Conservation (phyloP, 306 rosid species). For the Luffa acutangula region DNA sequence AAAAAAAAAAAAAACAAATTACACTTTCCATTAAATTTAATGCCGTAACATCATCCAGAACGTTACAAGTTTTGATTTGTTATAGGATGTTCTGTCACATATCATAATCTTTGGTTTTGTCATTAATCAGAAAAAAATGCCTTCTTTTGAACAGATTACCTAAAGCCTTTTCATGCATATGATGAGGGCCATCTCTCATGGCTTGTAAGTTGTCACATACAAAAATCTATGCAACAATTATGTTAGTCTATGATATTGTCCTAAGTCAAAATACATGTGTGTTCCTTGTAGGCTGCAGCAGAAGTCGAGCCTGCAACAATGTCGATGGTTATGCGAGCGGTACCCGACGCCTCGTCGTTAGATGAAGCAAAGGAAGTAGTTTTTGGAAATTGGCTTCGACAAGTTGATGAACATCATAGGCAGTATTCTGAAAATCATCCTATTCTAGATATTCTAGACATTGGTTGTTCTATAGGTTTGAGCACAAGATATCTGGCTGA, state of each 20-base stretch:
- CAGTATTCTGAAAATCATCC: constrained; percentile 29
- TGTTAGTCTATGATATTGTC: too few relatives aligned
- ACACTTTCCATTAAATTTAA: background rate
- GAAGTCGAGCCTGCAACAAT: constrained; percentile 61
- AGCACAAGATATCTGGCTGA: constrained; percentile 45
- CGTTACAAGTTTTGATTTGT: background rate
- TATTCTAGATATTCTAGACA: constrained; percentile 37
- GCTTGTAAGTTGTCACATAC: constrained; percentile 24
- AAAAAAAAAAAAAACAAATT: too few relatives aligned
- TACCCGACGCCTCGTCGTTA: constrained; percentile 32
- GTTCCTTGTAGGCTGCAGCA: constrained; percentile 49
- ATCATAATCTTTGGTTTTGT: background rate
- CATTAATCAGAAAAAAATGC: background rate
- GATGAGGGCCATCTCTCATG: constrained; percentile 67
- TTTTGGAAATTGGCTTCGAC: constrained; percentile 43
- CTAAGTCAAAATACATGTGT: background rate
- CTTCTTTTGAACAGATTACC: constrained; percentile 32
- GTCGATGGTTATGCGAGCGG: constrained; percentile 37
- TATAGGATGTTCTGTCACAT: background rate
- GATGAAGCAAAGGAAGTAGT: constrained; percentile 36
- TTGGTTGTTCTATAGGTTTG: constrained; percentile 49
- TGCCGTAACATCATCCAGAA: background rate
- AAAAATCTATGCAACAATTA: background rate
- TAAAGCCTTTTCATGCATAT: constrained; percentile 56
- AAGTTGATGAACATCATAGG: constrained; percentile 40